Evolutionary conservation across 2,329 filamentous ascomycete species (phyloP).

Genomic region (Colletotrichum sp.): DNA sequence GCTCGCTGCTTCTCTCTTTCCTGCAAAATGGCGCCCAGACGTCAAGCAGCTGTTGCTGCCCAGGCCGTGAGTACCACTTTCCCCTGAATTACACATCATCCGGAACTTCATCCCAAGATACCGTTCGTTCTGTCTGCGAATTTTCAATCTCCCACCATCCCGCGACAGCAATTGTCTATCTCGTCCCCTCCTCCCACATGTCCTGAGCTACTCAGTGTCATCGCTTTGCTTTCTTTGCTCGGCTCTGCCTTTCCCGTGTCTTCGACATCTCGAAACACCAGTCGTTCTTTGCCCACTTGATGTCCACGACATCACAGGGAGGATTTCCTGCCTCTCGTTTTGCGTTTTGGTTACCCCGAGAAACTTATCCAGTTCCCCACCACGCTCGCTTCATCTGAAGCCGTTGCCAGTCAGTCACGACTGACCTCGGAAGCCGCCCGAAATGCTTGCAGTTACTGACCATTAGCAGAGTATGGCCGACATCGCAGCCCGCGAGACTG

Average conservation of each 20-base stretch:
- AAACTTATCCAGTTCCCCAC: not conserved
- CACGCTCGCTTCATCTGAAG: slow-evolving; percentile 1
- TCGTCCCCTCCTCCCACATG: not conserved
- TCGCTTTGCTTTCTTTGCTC: slow-evolving; percentile 15
- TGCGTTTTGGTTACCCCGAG: slow-evolving; percentile 14
- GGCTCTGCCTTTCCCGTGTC: not conserved
- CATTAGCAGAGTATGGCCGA: slow-evolving; percentile 41
- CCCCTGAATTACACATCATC: not conserved
- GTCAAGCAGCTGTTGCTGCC: slow-evolving; percentile 17
- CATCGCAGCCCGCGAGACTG: slow-evolving; percentile 13
- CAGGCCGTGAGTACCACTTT: slow-evolving; percentile 6
- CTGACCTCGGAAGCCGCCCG: not conserved
- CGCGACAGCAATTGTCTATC: not conserved
- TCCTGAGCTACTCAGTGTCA: not conserved
- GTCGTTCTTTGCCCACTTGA: slow-evolving; percentile 3
- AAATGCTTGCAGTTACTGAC: slow-evolving; percentile 6
- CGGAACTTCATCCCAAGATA: not conserved
- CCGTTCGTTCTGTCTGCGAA: slow-evolving; percentile 7
- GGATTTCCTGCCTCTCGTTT: slow-evolving; percentile 10
- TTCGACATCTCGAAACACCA: not conserved
- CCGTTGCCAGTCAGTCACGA: slow-evolving; percentile 13
- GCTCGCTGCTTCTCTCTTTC: not conserved
- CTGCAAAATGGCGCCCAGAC: slow-evolving; percentile 9
- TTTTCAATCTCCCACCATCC: not conserved
- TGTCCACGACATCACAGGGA: not conserved